Conservation (phyloP, 345 rosid genomes). For the Limnanthes douglasii region DNA sequence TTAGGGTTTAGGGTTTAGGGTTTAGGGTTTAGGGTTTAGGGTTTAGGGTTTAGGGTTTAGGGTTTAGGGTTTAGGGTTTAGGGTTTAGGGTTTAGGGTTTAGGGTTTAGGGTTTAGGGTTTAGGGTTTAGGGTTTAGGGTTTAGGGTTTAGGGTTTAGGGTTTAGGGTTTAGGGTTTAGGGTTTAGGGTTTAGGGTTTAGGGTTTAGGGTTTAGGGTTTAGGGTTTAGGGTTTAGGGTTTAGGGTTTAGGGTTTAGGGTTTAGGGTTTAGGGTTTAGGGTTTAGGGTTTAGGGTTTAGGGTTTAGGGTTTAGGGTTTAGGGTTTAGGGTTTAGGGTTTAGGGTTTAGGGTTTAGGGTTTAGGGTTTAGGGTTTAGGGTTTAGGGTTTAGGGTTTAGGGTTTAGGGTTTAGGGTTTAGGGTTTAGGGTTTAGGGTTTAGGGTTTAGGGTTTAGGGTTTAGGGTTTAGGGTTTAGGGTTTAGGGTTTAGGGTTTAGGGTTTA, state of each 20-base stretch:
- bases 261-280: too few relatives aligned
- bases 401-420: neutral
- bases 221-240: too few relatives aligned
- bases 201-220: too few relatives aligned
- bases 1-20: neutral
- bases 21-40: neutral
- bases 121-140: neutral
- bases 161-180: neutral
- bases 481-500: neutral
- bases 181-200: neutral
- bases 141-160: neutral
- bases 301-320: too few relatives aligned
- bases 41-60: too few relatives aligned
- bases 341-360: neutral
- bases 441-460: neutral
- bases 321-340: neutral
- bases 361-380: neutral
- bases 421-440: neutral
- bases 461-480: neutral
- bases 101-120: neutral
- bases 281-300: too few relatives aligned
- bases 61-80: neutral
- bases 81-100: neutral
- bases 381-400: neutral
- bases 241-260: too few relatives aligned